A percentile compares a stretch with the other conserved stretches of the same genome.
phyloP scores from a whole-genome alignment of 139 green algal genomes.

The Parachlorella kessleri region DNA sequence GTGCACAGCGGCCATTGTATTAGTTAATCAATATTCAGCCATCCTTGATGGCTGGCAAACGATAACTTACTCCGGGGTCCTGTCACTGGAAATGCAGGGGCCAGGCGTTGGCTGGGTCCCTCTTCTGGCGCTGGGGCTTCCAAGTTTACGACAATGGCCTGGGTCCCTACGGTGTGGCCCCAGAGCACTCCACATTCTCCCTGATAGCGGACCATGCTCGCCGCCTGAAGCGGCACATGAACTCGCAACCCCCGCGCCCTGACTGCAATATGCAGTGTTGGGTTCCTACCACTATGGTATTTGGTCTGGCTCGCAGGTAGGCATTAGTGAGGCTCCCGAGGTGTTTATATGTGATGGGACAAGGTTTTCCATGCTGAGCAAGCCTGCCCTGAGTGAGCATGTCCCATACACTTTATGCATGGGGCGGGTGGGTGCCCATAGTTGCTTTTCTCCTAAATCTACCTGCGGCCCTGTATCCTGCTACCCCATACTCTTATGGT shows the following conservation, averaged over 20 bases:
- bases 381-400: neutral
- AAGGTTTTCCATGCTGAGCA: neutral
- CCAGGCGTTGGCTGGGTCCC: neutral
- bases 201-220: constrained; percentile 13
- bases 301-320: constrained; percentile 1
- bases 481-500: neutral
- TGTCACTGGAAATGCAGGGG: no score
- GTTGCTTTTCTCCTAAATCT: no score
- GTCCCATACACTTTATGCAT: neutral
- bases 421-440: no score
- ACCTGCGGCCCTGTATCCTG: neutral
- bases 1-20: no score
- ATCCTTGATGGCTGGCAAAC: no score
- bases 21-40: no score
- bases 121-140: constrained; percentile 20
- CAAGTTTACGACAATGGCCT: neutral
- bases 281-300: constrained; percentile 9
- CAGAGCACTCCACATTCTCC: constrained; percentile 21
- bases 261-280: constrained; percentile 28
- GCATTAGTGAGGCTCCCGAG: neutral
- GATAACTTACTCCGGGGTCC: no score
- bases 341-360: neutral
- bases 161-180: constrained; percentile 1
- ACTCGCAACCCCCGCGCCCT: neutral
- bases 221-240: neutral